phyloP scores from a whole-genome alignment of 2,329 filamentous ascomycete species.

The Corinectria fuckeliana region DNA sequence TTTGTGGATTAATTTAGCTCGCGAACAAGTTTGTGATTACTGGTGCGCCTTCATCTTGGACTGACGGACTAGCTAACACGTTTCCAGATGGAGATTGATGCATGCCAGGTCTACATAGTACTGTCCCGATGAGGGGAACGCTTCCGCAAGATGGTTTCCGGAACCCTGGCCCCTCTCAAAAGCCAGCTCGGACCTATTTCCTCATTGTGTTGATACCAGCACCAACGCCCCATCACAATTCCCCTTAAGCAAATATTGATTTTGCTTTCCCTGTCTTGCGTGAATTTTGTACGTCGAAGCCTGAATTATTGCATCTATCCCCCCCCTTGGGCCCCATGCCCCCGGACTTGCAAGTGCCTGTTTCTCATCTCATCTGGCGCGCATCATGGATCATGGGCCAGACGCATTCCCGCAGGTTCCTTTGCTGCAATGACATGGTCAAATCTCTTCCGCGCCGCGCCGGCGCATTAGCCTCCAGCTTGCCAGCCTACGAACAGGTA shows the following conservation, averaged over 20 bases:
- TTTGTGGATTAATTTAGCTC: conserved; percentile 26
- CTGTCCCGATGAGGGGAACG: conserved; percentile 14
- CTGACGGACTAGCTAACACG: conserved; percentile 35
- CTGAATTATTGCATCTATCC: too few species aligned
- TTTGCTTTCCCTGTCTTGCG: conserved; percentile 17
- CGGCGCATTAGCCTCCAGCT: conserved; percentile 9
- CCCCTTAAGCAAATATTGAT: conserved; percentile 12
- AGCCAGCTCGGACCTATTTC: conserved; percentile 22
- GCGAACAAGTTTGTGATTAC: conserved; percentile 33
- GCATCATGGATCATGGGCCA: conserved; percentile 15
- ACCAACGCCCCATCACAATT: conserved; percentile 12
- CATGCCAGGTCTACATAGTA: conserved; percentile 20
- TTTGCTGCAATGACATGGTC: conserved; percentile 3
- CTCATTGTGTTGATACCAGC: conserved; percentile 18
- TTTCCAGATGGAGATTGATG: conserved; percentile 30
- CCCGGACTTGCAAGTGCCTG: conserved; percentile 6
- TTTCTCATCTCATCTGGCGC: conserved; percentile 20
- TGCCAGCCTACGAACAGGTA: conserved; percentile 10
- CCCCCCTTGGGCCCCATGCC: too few species aligned
- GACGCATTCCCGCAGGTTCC: conserved; percentile 11
- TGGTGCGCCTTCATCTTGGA: conserved; percentile 23
- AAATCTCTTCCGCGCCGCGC: conserved; percentile 10
- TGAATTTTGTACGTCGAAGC: too few species aligned
- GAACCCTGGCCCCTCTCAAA: conserved; percentile 22
- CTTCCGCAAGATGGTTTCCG: conserved; percentile 15